A percentile compares a stretch with the other conserved stretches of the same genome.
Conservation (phyloP, 2,329 filamentous ascomycete species). For the Pseudopyricularia javanii region DNA sequence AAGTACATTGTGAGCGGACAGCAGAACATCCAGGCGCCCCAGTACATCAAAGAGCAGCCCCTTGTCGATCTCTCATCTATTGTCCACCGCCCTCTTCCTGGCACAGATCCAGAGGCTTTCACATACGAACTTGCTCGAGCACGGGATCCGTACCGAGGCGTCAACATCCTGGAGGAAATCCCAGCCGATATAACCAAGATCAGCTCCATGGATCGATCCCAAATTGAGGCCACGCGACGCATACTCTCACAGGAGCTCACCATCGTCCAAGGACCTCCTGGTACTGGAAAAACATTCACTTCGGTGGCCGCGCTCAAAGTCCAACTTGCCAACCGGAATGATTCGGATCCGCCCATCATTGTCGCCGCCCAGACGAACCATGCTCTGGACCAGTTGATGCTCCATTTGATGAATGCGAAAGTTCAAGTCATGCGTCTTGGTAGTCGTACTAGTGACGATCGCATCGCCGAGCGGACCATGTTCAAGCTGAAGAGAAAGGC, state of each 20-base stretch:
- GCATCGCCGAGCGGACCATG: conserved; percentile 54
- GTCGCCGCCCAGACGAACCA: conserved; percentile 85
- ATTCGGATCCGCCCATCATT: conserved; percentile 55
- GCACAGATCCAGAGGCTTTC: not conserved
- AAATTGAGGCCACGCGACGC: conserved; percentile 52
- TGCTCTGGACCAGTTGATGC: conserved; percentile 71
- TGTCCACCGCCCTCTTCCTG: conserved; percentile 13
- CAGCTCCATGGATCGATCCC: conserved; percentile 53
- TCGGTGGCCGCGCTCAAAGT: conserved; percentile 60
- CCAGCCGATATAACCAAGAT: conserved; percentile 11
- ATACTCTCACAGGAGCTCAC: conserved; percentile 63
- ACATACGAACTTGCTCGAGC: not conserved
- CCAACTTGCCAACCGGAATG: conserved; percentile 45
- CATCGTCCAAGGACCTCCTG: conserved; percentile 73
- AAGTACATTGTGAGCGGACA: conserved; percentile 46
- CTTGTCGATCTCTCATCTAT: conserved; percentile 20
- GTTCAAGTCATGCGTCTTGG: conserved; percentile 52
- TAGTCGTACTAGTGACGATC: conserved; percentile 52
- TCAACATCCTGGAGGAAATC: conserved; percentile 10
- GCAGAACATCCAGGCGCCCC: conserved; percentile 15
- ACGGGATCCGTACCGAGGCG: conserved; percentile 5
- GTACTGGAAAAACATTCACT: conserved; percentile 66
- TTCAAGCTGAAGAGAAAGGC: conserved; percentile 39
- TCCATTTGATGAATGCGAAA: conserved; percentile 37
- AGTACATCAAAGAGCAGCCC: conserved; percentile 17